Base-by-base conservation (phyloP, 768 basidiomycete genomes). In the Lyophyllum semitale region DNA sequence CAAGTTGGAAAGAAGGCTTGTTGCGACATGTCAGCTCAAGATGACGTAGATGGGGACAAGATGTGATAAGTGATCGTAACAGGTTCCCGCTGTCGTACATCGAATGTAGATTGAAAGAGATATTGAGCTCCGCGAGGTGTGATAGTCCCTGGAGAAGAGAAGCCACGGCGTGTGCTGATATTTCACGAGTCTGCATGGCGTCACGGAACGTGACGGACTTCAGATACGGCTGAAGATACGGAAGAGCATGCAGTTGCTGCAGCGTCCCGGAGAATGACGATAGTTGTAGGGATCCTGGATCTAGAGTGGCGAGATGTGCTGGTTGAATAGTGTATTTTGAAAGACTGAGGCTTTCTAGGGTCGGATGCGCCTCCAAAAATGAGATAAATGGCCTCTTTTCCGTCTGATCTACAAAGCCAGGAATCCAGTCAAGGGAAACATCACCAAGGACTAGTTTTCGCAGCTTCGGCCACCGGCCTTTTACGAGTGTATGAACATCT, bases 1-100 rank as follows among this genome's bases (percentile, higher is more conserved):
- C 88, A 35, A 91, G 75, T 54, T 85, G 86, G 67, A 91, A 87
- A 0, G 88, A 88, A 11, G 89, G 85, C 60, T 83, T 85, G 60
- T 83, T 83, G 12, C 79, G 77, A 64, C 86, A 89, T 15, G 84
- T 83, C 38, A 91, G 69, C 58, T 88, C 83, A 8, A 91, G 74
- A 63, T 84, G 80, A 30, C 72, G 75, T 33, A 91, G 74, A 49
- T 79, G 77, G 11, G 89, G 88, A 62, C 88, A 90, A 0, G 85
- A 79, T 12, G 82, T 71, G 49, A 84, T 81, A 53, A 91, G 78
- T 3, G 85, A 84, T 42, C 86, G 82, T 30, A 91, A 74, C 54
- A 90, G 72, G 60, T 84, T 84, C 25, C 83, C 85, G 62, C 86
- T 85, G 60, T 91, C 89, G 63, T 90, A 90, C 63, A 84, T 84